Evolutionary conservation across 176 grass and related monocot genomes (phyloP).

Genomic region (Hyparrhenia diplandra): DNA sequence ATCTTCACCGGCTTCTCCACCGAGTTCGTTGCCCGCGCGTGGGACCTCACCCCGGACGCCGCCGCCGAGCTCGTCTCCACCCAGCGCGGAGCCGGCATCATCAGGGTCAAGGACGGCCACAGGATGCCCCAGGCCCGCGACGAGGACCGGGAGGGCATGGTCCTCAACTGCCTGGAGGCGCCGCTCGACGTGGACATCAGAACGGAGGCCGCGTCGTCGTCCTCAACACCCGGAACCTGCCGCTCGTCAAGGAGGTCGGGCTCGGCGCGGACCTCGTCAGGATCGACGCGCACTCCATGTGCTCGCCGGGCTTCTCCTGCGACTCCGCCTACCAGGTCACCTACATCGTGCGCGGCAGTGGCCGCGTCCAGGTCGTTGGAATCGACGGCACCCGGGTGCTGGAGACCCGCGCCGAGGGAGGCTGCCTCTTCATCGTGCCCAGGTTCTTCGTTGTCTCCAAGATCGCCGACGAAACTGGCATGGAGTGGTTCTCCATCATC

Average conservation of each 20-base stretch:
- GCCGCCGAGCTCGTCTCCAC: slow-evolving; percentile 50
- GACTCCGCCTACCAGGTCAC: slow-evolving; percentile 91
- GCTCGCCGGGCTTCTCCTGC: slow-evolving; percentile 85
- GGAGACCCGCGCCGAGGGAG: slow-evolving; percentile 51
- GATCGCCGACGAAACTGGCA: too few relatives aligned
- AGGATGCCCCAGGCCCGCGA: slow-evolving; percentile 17
- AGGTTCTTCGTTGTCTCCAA: slow-evolving; percentile 46
- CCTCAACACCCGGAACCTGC: slow-evolving; percentile 82
- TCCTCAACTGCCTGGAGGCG: slow-evolving; percentile 71
- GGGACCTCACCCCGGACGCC: slow-evolving; percentile 51
- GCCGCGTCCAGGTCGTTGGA: slow-evolving; percentile 71
- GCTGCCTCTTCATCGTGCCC: slow-evolving; percentile 84
- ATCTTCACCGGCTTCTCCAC: slow-evolving; percentile 80
- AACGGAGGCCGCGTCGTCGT: slow-evolving; percentile 71
- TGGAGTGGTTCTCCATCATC: too few relatives aligned
- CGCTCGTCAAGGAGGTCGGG: slow-evolving; percentile 58
- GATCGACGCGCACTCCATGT: slow-evolving; percentile 77
- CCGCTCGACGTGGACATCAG: slow-evolving; percentile 74
- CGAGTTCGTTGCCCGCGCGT: slow-evolving; percentile 72
- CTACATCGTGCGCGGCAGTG: slow-evolving; percentile 75
- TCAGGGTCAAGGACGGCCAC: slow-evolving; percentile 46
- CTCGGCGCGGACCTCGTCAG: slow-evolving; percentile 79
- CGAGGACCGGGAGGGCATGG: slow-evolving; percentile 54
- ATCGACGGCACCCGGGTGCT: slow-evolving; percentile 68
- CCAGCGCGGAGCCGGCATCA: slow-evolving; percentile 44